Evolutionary conservation across 2,329 filamentous ascomycete species (phyloP).

Genomic region (Talaromyces amestolkiae): DNA sequence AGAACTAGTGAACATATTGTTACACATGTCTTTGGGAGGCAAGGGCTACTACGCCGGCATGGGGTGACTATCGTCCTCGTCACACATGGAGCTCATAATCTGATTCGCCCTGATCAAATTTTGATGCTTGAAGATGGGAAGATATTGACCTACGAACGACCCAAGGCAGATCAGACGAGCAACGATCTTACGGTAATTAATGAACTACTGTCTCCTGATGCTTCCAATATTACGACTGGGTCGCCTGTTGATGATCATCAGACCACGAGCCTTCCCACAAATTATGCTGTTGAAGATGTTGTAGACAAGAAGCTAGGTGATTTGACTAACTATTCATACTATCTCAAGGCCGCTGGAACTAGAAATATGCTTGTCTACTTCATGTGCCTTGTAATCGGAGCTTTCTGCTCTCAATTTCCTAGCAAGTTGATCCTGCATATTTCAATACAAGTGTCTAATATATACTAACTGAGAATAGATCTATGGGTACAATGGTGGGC

Average conservation of each 20-base stretch:
- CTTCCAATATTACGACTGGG: neutral
- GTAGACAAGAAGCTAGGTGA: neutral
- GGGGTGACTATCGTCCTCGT: neutral
- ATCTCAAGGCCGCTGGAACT: conserved; percentile 36
- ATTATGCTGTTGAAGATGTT: neutral
- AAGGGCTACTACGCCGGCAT: conserved; percentile 6
- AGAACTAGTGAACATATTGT: conserved; percentile 40
- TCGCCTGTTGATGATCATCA: neutral
- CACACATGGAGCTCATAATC: neutral
- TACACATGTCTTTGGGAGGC: conserved; percentile 5
- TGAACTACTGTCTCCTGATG: neutral
- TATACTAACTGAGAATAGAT: neutral
- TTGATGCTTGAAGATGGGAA: conserved; percentile 7
- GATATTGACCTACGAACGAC: neutral
- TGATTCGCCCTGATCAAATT: conserved; percentile 4
- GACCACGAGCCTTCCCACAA: neutral
- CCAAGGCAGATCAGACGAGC: neutral
- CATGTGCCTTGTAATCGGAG: conserved; percentile 36
- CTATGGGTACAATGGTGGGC: conserved; percentile 18
- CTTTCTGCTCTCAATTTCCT: conserved; percentile 42
- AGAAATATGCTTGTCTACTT: conserved; percentile 34
- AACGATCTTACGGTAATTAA: neutral
- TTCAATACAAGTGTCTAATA: neutral
- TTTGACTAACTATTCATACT: conserved; percentile 7
- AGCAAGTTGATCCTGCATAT: conserved; percentile 24